These are phyloP conservation scores for Vishniacozyma victoriae DNA, from an alignment of 768 basidiomycete species.

Conservation along the genomic window DNA sequence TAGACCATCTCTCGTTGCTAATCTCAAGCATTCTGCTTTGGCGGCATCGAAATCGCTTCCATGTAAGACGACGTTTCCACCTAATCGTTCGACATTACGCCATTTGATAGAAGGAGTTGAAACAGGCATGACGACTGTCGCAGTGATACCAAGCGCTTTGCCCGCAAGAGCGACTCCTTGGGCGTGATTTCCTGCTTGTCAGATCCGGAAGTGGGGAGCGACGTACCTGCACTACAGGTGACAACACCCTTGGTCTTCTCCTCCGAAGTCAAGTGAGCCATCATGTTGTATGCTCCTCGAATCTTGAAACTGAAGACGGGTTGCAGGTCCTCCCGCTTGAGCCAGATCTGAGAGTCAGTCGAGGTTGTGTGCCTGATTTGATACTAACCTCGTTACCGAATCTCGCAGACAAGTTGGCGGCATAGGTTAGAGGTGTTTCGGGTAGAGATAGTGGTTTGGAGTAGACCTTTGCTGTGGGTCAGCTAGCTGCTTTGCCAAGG, in stretches of 20 bases:
- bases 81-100: conserved; percentile 85
- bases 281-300: conserved; percentile 96
- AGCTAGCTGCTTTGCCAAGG: background rate
- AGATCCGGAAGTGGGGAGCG: background rate
- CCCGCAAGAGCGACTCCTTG: conserved; percentile 98
- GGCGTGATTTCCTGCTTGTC: conserved; percentile 79
- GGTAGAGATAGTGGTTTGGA: conserved; percentile 44
- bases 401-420: conserved; percentile 75
- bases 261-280: conserved; percentile 78
- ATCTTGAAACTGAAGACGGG: conserved; percentile 97
- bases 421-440: conserved; percentile 75
- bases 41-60: conserved; percentile 94
- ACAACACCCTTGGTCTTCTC: conserved; percentile 97
- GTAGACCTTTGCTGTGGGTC: conserved; percentile 43
- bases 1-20: conserved; percentile 68
- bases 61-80: conserved; percentile 87
- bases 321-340: conserved; percentile 95
- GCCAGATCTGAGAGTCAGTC: conserved; percentile 57
- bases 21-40: conserved; percentile 83
- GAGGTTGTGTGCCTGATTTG: background rate
- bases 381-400: conserved; percentile 65
- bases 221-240: conserved; percentile 95
- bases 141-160: conserved; percentile 74
- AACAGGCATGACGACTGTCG: conserved; percentile 98
- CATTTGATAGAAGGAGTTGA: conserved; percentile 96